These are phyloP conservation scores for Alternaria atra DNA, from an alignment of 2,329 filamentous ascomycete species.

Conservation along the genomic window DNA sequence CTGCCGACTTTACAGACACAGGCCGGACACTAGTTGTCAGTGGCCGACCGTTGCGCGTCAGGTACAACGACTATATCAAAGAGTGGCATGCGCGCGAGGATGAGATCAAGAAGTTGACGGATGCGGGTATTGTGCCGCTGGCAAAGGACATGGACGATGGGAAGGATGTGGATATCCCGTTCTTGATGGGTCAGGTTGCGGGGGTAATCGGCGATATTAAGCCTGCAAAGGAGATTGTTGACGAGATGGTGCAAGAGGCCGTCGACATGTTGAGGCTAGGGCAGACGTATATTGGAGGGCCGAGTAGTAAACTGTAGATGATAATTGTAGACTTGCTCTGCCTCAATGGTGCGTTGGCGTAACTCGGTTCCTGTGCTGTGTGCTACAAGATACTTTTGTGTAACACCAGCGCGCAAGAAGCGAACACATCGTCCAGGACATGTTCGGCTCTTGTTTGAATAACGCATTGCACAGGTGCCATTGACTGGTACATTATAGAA, in stretches of 20 bases:
- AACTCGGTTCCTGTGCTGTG: slow-evolving; percentile 3
- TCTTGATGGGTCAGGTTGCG: slow-evolving; percentile 93
- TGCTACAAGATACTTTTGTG: slow-evolving; percentile 2
- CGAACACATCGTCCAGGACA: neutral
- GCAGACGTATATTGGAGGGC: slow-evolving; percentile 45
- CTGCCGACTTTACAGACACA: slow-evolving; percentile 81
- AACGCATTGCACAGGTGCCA: neutral
- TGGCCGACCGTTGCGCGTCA: slow-evolving; percentile 81
- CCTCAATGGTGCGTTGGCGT: neutral
- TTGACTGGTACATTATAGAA: neutral
- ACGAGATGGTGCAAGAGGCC: slow-evolving; percentile 76
- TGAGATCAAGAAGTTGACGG: slow-evolving; percentile 78
- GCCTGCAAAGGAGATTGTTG: slow-evolving; percentile 84
- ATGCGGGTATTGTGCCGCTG: slow-evolving; percentile 80
- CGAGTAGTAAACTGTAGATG: slow-evolving; percentile 46
- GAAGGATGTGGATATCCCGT: slow-evolving; percentile 83
- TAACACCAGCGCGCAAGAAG: slow-evolving; percentile 5
- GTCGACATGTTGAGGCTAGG: slow-evolving; percentile 51
- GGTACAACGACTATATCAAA: slow-evolving; percentile 83
- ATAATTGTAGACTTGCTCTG: neutral
- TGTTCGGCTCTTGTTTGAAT: neutral
- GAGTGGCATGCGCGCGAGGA: slow-evolving; percentile 80
- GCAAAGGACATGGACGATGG: slow-evolving; percentile 84
- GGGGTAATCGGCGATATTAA: slow-evolving; percentile 79
- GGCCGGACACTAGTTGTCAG: slow-evolving; percentile 82